Evolutionary conservation across 345 rosid genomes (phyloP), one percentile per base, ranked within the genome.

Genomic region (Euclidium syriacum): DNA sequence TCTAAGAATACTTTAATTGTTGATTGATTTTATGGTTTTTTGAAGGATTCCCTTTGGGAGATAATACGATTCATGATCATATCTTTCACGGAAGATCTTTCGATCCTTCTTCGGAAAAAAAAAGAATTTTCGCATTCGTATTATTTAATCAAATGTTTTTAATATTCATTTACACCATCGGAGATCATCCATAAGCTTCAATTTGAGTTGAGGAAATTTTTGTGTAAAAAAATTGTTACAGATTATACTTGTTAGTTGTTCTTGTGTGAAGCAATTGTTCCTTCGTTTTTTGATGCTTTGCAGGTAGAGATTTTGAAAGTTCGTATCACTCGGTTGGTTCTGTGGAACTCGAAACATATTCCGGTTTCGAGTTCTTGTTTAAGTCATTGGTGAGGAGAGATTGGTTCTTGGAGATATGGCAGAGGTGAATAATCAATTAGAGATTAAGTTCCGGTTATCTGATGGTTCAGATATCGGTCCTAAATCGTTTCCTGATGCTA

Each of bases 381-480:
- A 53, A 40, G 51, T 35, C 55, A 34, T 34, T 44, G 47, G 50
- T 19, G 42, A 47, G 53, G 64, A 60, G 63, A 23, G 26, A n/a
- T 67, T 67, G 51, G 36, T 58, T 49, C 36, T 36, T 58, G 72
- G 52, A 18, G 19, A 54, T 66, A 92, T 89, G 98, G 86, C 85
- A 20, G 82, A 72, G 52, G 85, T 81, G 24, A 91, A 85, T 68
- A 84, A 89, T 79, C 96, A 84, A 65, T 66, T 87, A 60, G 94
- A 92, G 85, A 85, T 92, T 77, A 89, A 80, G 81, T 92, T 92
- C 73, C 82, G 96, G 39, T 79, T 92, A 68, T 73, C 52, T 1
- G 98, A 92, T 68, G 98, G 95, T 61, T 79, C 94, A 0, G 95
- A 87, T 79, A 92, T 92, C 7, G 98, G 95, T 55, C 98, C 98